Evolutionary conservation across 148 eudicot species (phyloP).

Genomic region (Vaccinium macrocarpon): DNA sequence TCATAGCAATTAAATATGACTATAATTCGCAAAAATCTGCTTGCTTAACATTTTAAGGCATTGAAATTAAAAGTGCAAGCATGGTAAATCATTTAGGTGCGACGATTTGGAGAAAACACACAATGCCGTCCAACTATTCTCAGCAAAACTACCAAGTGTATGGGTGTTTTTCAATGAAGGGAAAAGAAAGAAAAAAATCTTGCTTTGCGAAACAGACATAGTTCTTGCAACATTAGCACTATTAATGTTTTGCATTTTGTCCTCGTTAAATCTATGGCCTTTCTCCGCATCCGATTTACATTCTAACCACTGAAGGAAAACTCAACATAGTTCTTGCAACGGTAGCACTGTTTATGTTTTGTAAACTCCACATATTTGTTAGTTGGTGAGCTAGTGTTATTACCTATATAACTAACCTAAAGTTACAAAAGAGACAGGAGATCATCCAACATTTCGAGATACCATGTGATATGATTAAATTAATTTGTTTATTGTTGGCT

Average conservation of each 20-base stretch:
- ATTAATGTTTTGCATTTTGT: background rate
- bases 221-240: background rate
- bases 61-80: background rate
- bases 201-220: background rate
- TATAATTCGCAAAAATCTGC: too few relatives aligned
- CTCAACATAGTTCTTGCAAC: background rate
- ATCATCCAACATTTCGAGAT: background rate
- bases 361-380: background rate
- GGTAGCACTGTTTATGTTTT: background rate
- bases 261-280: background rate
- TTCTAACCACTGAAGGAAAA: too few relatives aligned
- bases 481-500: background rate
- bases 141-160: background rate
- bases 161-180: background rate
- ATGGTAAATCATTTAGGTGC: background rate
- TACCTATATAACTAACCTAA: background rate
- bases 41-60: background rate
- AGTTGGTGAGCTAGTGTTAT: conserved; percentile 7
- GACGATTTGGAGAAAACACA: background rate
- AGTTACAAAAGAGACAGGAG: background rate
- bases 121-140: background rate
- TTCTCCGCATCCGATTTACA: background rate
- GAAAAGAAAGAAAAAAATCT: background rate
- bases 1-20: background rate
- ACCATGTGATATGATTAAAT: background rate